These are phyloP conservation scores for Capsicum baccatum DNA, from an alignment of 257 asterid species.

Conservation along the genomic window DNA sequence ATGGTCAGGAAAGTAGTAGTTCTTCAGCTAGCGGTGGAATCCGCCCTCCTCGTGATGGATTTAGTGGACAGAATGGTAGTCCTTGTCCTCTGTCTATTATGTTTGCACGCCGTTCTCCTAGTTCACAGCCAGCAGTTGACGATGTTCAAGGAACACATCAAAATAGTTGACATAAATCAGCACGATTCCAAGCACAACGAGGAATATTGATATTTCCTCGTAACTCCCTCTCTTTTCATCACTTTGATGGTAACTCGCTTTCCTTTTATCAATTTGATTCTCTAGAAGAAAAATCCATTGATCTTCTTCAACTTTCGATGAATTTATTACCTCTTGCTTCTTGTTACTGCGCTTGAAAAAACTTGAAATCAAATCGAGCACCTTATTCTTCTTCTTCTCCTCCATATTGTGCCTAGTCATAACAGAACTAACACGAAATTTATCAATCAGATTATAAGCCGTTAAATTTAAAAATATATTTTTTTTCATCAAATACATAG, in stretches of 20 bases:
- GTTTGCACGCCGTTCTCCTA: slow-evolving; percentile 37
- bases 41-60: slow-evolving; percentile 42
- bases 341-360: background rate
- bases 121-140: slow-evolving; percentile 34
- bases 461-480: too few species aligned
- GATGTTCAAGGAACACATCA: slow-evolving; percentile 26
- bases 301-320: background rate
- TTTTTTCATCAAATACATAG: background rate
- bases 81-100: slow-evolving; percentile 44
- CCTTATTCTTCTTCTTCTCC: background rate
- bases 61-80: slow-evolving; percentile 44
- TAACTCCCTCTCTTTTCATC: background rate
- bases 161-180: slow-evolving; percentile 17
- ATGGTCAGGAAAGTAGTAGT: slow-evolving; percentile 45
- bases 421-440: background rate
- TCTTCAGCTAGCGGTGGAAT: slow-evolving; percentile 52
- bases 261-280: background rate
- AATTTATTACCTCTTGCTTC: background rate
- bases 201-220: background rate
- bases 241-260: background rate
- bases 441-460: background rate
- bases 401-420: background rate
- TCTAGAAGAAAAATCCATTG: background rate
- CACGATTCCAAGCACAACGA: background rate
- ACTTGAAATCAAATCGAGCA: background rate